Base-by-base conservation (phyloP, 1,139 yeast species). In the Geotrichum carabidarum region DNA sequence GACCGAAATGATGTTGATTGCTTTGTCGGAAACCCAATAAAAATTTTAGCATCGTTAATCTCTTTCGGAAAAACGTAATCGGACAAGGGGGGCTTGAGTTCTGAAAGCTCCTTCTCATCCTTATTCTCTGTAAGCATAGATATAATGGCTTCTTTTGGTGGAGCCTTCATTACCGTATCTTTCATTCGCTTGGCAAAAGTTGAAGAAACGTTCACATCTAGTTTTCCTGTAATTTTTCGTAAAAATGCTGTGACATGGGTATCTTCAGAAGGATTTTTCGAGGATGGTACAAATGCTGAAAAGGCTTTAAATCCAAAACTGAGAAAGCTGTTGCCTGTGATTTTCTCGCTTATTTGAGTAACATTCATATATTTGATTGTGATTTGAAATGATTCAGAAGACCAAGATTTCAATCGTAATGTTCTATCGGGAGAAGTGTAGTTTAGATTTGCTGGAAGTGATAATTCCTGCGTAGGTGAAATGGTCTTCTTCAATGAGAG, bases 11-110 rank as follows among this genome's bases (percentile, higher is more conserved):
- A 71, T 0, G 77, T 71, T 17, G 73, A 68, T 57, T 73, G 77
- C 57, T 73, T 74, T 1, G 77, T 73, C 1, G 77, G 74, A 52
- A 73, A 73, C 1, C 77, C 77, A 55, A 73, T 72, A 56, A 70
- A 74, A 1, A 74, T 66, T 49, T 71, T 71, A 9, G 76, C 74
- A 49, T 72, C 75, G 43, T 63, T 64, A 51, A 62, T 60, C 31
- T 66, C 64, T 37, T 63, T 59, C 4, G 76, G 75, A 56, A 72
- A 71, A 35, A 72, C 65, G 46, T 70, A 71, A 41, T 68, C 65
- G 8, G 71, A 63, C 17, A 74, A 60, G 1, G 73, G 72, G 1
- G 71, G 67, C 38, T 64, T 65, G 46, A 67, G 53, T 41, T 68
- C 65, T 1, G 72, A 67, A 0, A 65, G 58, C 34, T 66, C 65